These are phyloP conservation scores for Fusarium humuli DNA, from an alignment of 2,329 filamentous ascomycete species.

Conservation along the genomic window DNA sequence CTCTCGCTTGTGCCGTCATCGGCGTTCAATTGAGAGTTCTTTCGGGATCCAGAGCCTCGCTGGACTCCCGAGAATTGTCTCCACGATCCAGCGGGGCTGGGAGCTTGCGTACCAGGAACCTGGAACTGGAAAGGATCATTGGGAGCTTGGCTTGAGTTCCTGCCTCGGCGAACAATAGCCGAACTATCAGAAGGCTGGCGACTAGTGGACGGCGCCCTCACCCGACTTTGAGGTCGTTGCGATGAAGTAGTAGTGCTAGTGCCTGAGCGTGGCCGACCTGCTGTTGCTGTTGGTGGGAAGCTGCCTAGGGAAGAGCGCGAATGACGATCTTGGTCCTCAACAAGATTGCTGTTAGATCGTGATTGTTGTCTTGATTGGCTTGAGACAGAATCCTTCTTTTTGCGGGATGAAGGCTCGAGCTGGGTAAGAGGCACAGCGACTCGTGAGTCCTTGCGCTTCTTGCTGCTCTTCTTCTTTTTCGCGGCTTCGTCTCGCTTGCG, in stretches of 20 bases:
- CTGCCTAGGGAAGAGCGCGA: constrained; percentile 63
- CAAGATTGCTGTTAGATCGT: constrained; percentile 52
- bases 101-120: constrained; percentile 57
- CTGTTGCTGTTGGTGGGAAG: constrained; percentile 60
- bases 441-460: constrained; percentile 59
- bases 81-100: constrained; percentile 52
- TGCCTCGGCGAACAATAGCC: constrained; percentile 50
- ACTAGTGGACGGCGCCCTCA: constrained; percentile 48
- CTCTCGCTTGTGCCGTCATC: constrained; percentile 51
- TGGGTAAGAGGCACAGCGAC: constrained; percentile 66
- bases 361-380: constrained; percentile 55
- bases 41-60: constrained; percentile 42
- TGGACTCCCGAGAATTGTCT: constrained; percentile 53
- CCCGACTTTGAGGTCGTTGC: constrained; percentile 50
- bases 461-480: constrained; percentile 50
- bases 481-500: constrained; percentile 65
- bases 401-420: constrained; percentile 58
- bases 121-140: constrained; percentile 67
- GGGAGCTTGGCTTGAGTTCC: constrained; percentile 45
- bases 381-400: constrained; percentile 49
- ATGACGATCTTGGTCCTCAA: constrained; percentile 51
- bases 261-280: constrained; percentile 57
- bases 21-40: constrained; percentile 48
- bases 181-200: constrained; percentile 61
- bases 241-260: constrained; percentile 55